A percentile compares a stretch with the other conserved stretches of the same genome.
Evolutionary conservation across 768 basidiomycete species (phyloP).

Genomic region (Tulasnella sp.): DNA sequence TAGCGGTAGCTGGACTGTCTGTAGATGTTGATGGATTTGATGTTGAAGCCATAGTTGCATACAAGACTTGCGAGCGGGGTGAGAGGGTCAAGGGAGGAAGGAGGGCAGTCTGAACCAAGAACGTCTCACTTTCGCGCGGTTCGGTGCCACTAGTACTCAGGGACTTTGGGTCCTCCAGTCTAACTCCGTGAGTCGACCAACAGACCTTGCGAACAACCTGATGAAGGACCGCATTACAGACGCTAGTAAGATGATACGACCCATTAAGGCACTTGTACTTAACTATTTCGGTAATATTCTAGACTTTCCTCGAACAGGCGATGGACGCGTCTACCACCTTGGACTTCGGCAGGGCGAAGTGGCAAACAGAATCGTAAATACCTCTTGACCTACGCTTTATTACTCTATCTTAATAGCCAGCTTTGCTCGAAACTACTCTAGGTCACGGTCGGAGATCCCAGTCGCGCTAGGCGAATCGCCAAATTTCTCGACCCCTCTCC

Average conservation of each 20-base stretch:
- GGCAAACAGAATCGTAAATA: conserved; percentile 61
- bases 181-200: background rate
- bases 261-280: background rate
- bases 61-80: background rate
- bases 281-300: background rate
- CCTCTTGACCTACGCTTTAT: background rate
- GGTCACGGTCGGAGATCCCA: conserved; percentile 66
- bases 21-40: background rate
- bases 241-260: background rate
- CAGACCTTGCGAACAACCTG: background rate
- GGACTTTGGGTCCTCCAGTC: background rate
- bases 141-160: background rate
- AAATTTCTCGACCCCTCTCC: conserved; percentile 39
- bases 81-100: background rate
- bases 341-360: conserved; percentile 66
- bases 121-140: background rate
- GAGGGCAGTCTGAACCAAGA: background rate
- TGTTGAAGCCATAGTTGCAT: background rate
- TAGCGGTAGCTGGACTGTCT: background rate
- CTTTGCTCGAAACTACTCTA: conserved; percentile 20
- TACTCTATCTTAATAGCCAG: background rate
- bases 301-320: conserved; percentile 71
- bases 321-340: conserved; percentile 68
- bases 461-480: conserved; percentile 52
- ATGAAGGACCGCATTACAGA: conserved; percentile 3